A percentile compares a stretch with the other conserved stretches of the same genome.
Evolutionary conservation across 2,329 filamentous ascomycete species (phyloP).

Genomic region (Ceratocystis diversiconidia): DNA sequence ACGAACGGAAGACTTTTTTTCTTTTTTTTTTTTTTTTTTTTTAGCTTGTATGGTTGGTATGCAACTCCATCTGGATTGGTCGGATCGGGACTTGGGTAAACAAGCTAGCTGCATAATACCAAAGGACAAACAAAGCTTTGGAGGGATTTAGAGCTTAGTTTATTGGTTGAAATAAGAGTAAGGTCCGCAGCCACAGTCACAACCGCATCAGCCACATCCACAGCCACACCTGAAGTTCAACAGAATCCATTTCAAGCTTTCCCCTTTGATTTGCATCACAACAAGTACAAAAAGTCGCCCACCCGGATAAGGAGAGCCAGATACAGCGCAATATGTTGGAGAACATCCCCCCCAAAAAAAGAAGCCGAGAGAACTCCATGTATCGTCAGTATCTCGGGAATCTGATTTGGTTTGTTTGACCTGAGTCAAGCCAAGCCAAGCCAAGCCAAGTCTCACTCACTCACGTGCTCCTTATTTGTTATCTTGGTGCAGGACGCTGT

Average conservation of each 20-base stretch:
- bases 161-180: neutral
- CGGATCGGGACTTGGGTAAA: neutral
- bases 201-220: neutral
- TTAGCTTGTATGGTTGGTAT: neutral
- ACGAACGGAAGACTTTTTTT: neutral
- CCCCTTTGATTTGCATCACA: neutral
- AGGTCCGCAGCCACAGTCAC: neutral
- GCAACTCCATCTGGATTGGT: neutral
- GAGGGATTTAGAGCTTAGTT: neutral
- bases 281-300: neutral
- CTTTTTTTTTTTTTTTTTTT: neutral
- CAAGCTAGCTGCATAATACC: neutral
- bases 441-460: neutral
- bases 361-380: conserved; percentile 8
- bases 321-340: neutral
- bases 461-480: neutral
- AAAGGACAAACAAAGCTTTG: too few relatives aligned
- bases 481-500: too few relatives aligned
- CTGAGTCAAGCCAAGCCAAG: neutral
- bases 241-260: neutral
- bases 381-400: conserved; percentile 7
- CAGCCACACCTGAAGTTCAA: neutral
- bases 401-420: neutral
- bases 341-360: neutral
- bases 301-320: conserved; percentile 7